Conservation (phyloP, 768 basidiomycete genomes). For the Lactifluus piperatus region DNA sequence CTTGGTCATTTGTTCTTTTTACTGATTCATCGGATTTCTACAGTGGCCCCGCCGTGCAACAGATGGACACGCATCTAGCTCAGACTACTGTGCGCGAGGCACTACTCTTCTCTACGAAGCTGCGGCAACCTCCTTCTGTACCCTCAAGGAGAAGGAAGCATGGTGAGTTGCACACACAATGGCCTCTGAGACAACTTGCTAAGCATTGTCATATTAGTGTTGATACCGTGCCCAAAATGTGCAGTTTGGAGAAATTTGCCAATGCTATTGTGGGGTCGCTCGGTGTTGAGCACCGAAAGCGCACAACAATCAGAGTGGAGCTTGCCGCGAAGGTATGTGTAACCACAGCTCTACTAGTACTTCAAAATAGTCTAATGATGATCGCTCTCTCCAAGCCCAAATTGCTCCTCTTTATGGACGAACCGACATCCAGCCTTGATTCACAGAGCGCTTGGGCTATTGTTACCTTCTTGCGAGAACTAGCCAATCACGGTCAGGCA, state of each 20-base stretch:
- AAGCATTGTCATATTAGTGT: constrained; percentile 28
- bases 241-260: constrained; percentile 53
- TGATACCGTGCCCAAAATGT: constrained; percentile 49
- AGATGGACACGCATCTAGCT: constrained; percentile 72
- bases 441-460: constrained; percentile 75
- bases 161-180: constrained; percentile 45
- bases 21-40: background rate
- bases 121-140: constrained; percentile 65
- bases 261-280: constrained; percentile 64
- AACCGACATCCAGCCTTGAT: constrained; percentile 62
- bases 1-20: constrained; percentile 32
- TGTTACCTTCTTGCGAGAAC: constrained; percentile 73
- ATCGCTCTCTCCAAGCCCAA: constrained; percentile 41
- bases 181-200: background rate
- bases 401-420: constrained; percentile 80
- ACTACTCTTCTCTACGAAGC: constrained; percentile 65
- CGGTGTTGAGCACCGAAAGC: constrained; percentile 65
- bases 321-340: constrained; percentile 58
- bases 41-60: constrained; percentile 81
- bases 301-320: constrained; percentile 82
- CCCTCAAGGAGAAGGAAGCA: constrained; percentile 64
- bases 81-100: constrained; percentile 76
- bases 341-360: too few relatives aligned
- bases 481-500: constrained; percentile 76
- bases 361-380: background rate